Evolutionary conservation across 2,329 filamentous ascomycete genomes (phyloP).

Genomic region (Aspergillus sp.): DNA sequence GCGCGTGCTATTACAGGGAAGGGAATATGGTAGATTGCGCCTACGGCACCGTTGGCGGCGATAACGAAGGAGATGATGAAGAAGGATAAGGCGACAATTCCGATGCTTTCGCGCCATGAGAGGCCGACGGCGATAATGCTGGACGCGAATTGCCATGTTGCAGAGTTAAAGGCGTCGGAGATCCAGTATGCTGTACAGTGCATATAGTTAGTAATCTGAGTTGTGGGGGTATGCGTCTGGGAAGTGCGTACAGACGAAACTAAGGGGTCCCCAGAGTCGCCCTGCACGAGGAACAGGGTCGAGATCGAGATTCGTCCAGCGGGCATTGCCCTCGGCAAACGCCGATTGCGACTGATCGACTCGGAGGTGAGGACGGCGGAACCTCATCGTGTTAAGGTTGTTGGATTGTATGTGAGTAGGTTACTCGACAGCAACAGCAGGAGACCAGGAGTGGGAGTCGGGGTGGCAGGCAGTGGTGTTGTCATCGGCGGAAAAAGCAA

Average conservation of each 20-base stretch:
- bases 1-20: slow-evolving; percentile 62
- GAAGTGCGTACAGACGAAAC: slow-evolving; percentile 42
- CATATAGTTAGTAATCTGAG: not conserved
- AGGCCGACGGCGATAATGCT: slow-evolving; percentile 58
- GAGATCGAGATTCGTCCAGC: slow-evolving; percentile 55
- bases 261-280: slow-evolving; percentile 53
- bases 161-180: slow-evolving; percentile 56
- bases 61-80: slow-evolving; percentile 64
- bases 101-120: slow-evolving; percentile 55
- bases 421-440: not conserved
- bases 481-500: not conserved
- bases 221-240: not conserved
- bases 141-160: slow-evolving; percentile 60
- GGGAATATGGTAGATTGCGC: slow-evolving; percentile 56
- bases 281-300: slow-evolving; percentile 52
- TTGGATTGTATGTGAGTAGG: not conserved
- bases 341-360: slow-evolving; percentile 52
- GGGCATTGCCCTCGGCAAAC: slow-evolving; percentile 50
- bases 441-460: not conserved
- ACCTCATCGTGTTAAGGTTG: slow-evolving; percentile 25
- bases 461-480: not conserved
- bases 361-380: slow-evolving; percentile 46
- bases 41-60: slow-evolving; percentile 62
- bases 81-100: slow-evolving; percentile 57
- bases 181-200: slow-evolving; percentile 54